Evolutionary conservation across 352 stramenopile species (phyloP).

Genomic region (Paralagenidium karlingii): DNA sequence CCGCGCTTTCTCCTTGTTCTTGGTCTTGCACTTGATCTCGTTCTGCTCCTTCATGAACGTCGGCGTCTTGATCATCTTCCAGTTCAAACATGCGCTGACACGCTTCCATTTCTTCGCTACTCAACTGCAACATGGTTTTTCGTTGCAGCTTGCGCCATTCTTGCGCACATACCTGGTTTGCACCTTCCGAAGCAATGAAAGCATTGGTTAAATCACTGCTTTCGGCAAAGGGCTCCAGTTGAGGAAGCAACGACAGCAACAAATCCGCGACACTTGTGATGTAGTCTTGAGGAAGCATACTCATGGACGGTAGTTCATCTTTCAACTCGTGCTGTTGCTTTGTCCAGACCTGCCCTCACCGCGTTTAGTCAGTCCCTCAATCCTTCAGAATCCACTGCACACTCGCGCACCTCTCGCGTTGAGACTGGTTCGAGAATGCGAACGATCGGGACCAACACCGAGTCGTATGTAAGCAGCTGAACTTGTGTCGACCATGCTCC

Average conservation of each 20-base stretch:
- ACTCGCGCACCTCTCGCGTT: constrained; percentile 23
- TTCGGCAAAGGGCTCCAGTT: constrained; percentile 70
- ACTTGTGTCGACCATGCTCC: constrained; percentile 23
- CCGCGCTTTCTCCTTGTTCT: no score
- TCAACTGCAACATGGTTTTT: not conserved
- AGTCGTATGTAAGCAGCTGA: constrained; percentile 62
- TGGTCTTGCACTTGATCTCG: no score
- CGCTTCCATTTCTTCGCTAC: constrained; percentile 17
- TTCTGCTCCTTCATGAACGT: constrained; percentile 5
- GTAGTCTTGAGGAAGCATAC: constrained; percentile 71
- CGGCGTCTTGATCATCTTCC: constrained; percentile 1
- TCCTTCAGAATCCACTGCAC: no score
- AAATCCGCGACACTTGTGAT: constrained; percentile 72
- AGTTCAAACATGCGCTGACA: constrained; percentile 35
- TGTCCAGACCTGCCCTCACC: constrained; percentile 26
- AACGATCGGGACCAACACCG: constrained; percentile 49
- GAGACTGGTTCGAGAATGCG: constrained; percentile 30
- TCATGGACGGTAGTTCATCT: constrained; percentile 60
- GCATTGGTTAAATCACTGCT: constrained; percentile 47
- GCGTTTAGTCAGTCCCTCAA: no score
- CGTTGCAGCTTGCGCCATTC: constrained; percentile 41
- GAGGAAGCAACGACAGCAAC: constrained; percentile 61
- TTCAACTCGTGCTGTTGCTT: constrained; percentile 26
- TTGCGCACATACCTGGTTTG: constrained; percentile 28
- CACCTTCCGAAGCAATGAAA: constrained; percentile 31